These are phyloP conservation scores for Globisporangium nodosum DNA, from an alignment of 352 stramenopile genomes.

Conservation along the genomic window DNA sequence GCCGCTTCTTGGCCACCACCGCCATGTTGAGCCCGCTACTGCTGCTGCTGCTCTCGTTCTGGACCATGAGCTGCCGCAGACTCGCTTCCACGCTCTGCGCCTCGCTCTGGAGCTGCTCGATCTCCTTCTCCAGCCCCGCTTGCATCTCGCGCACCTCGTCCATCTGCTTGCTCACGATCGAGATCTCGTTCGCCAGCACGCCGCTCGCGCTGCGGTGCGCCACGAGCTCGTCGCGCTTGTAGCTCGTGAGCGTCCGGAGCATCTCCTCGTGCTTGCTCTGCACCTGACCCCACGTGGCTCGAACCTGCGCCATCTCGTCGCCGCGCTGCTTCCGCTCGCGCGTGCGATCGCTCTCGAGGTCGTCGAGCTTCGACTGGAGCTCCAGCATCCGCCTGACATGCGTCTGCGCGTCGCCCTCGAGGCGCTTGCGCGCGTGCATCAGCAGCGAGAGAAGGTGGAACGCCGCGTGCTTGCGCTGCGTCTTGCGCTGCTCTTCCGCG, in stretches of 20 bases:
- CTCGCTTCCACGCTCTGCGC: conserved; percentile 46
- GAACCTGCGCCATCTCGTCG: conserved; percentile 22
- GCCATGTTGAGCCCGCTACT: conserved; percentile 47
- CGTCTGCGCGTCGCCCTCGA: conserved; percentile 14
- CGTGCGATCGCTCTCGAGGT: conserved; percentile 14
- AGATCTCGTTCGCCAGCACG: conserved; percentile 71
- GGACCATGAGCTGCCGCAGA: conserved; percentile 60
- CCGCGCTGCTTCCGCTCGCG: conserved; percentile 28
- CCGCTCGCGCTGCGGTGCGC: conserved; percentile 62
- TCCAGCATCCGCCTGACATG: background rate
- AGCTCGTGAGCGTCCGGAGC: conserved; percentile 67
- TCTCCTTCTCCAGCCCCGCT: conserved; percentile 41
- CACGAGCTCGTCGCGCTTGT: conserved; percentile 79
- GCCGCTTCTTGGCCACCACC: conserved; percentile 64
- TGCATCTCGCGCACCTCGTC: conserved; percentile 71
- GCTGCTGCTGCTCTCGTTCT: conserved; percentile 6
- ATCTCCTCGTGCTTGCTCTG: conserved; percentile 49
- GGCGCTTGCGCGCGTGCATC: conserved; percentile 31
- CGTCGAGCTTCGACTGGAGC: conserved; percentile 12
- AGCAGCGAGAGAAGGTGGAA: conserved; percentile 48
- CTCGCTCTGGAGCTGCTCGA: conserved; percentile 52
- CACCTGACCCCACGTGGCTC: conserved; percentile 26
- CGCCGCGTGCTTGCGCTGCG: conserved; percentile 45
- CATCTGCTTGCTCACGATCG: conserved; percentile 67
- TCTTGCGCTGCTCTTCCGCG: conserved; percentile 45